Conservation (phyloP, 768 basidiomycete species). For the Pulveroboletus sp. region DNA sequence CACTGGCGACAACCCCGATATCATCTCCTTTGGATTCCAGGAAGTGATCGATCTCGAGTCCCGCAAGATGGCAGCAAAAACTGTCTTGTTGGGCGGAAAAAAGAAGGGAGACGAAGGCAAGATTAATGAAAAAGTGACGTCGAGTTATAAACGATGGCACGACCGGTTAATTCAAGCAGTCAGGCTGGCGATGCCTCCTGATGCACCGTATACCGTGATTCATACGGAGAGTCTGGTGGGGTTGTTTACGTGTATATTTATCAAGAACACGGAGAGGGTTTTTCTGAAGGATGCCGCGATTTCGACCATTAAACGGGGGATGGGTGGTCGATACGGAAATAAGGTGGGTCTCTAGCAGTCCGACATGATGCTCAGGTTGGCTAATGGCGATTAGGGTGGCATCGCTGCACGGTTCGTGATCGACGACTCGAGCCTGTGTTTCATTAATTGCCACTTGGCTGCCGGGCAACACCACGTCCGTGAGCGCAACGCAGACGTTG, state of each 20-base stretch:
- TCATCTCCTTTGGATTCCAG: constrained; percentile 93
- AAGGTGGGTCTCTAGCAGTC: constrained; percentile 55
- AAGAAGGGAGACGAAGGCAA: constrained; percentile 55
- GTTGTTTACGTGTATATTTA: constrained; percentile 72
- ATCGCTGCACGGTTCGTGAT: constrained; percentile 88
- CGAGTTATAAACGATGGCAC: constrained; percentile 86
- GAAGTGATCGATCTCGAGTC: constrained; percentile 96
- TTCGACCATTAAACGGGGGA: constrained; percentile 87
- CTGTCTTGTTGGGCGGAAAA: constrained; percentile 72
- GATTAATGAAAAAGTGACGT: constrained; percentile 77
- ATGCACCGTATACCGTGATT: constrained; percentile 72
- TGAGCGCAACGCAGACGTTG: constrained; percentile 83
- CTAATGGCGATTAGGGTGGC: constrained; percentile 57
- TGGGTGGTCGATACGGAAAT: constrained; percentile 92
- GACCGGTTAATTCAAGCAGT: constrained; percentile 76
- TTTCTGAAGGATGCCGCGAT: constrained; percentile 66
- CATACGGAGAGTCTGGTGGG: constrained; percentile 92
- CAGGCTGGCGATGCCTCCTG: constrained; percentile 67
- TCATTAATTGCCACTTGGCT: constrained; percentile 97
- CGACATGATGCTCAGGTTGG: background rate
- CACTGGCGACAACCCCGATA: constrained; percentile 76
- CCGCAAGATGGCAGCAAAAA: constrained; percentile 90
- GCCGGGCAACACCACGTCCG: constrained; percentile 85
- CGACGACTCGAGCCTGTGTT: constrained; percentile 90
- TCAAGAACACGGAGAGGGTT: constrained; percentile 62